These are phyloP conservation scores for Globisporangium takayamanum DNA, from an alignment of 352 stramenopile genomes.

Conservation along the genomic window DNA sequence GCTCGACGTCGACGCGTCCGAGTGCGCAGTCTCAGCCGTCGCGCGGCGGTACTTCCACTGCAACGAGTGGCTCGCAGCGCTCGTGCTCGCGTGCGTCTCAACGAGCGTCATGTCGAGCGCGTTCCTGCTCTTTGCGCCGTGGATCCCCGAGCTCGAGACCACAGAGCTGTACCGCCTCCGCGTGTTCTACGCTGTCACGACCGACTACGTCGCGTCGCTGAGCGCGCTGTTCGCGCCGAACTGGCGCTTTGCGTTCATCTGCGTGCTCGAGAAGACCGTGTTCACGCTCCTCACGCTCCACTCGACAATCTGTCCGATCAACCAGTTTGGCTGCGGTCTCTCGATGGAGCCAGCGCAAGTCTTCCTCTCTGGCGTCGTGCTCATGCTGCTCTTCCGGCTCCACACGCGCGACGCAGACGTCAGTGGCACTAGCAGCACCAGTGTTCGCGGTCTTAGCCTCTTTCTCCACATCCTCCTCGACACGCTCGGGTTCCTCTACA, in stretches of 20 bases:
- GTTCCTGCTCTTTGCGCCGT: slow-evolving; percentile 37
- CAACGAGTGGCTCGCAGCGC: slow-evolving; percentile 45
- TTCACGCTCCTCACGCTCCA: slow-evolving; percentile 65
- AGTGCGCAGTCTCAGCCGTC: slow-evolving; percentile 27
- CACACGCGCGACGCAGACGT: slow-evolving; percentile 12
- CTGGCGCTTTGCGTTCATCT: slow-evolving; percentile 60
- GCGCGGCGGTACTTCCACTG: slow-evolving; percentile 30
- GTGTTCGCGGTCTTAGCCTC: slow-evolving; percentile 1
- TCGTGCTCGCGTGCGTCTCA: slow-evolving; percentile 26
- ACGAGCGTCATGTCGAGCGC: slow-evolving; percentile 25
- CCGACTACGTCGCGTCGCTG: slow-evolving; percentile 50
- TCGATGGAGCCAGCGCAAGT: slow-evolving; percentile 42
- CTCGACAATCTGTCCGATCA: slow-evolving; percentile 61
- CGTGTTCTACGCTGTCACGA: slow-evolving; percentile 51
- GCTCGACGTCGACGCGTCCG: slow-evolving; percentile 18
- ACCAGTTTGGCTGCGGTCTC: slow-evolving; percentile 56
- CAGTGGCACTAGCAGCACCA: slow-evolving; percentile 8
- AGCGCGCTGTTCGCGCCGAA: slow-evolving; percentile 56
- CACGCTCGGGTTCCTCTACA: slow-evolving; percentile 61
- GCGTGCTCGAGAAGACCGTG: slow-evolving; percentile 56
- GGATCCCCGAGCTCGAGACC: slow-evolving; percentile 34
- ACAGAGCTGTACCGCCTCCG: slow-evolving; percentile 52
- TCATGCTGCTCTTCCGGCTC: slow-evolving; percentile 54
- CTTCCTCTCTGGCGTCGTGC: slow-evolving; percentile 40
- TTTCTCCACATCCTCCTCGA: slow-evolving; percentile 53